Base-by-base conservation (phyloP, 2,329 filamentous ascomycete genomes). In the Leptographium wingfieldii region DNA sequence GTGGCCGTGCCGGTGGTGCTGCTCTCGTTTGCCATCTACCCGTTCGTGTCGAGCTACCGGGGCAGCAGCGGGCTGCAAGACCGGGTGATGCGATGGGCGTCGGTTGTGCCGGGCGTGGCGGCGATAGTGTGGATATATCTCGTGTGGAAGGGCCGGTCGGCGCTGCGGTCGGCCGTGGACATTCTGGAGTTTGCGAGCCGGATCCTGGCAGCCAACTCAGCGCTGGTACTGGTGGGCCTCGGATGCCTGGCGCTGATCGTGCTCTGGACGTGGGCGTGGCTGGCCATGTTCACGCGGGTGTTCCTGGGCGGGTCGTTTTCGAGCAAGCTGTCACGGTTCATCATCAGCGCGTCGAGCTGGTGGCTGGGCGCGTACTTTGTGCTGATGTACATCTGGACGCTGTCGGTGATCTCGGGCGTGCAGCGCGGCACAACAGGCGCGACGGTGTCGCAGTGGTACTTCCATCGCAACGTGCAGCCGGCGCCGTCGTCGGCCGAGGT, bases 401-500 rank as follows among this genome's bases (percentile, higher is more conserved):
- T 96, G 51, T 88, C 88, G 2, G 83, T 97, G 60, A 85, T 95
- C 69, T 87, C 90, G 60, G 91, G 90, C 22, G 82, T 97, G 27
- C 92, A 99, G 71, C 86, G 94, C 61, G 86, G 90, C 27, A 94
- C 92, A 19, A 96, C 92, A 16, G 92, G 91, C 29, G 94, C 94
- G 12, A 96, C 92, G 0, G 92, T 97, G 29, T 95, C 90, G 49
- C 94, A 99, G 72, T 99, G 94, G 94, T 99, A 99, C 73, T 99
- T 97, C 72, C 92, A 97, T 72, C 90, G 94, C 63, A 88, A 95
- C 67, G 84, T 85, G 5, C 81, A 85, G 12, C 90, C 92, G 5
- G 79, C 86, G 10, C 85, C 91, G 2, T 85, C 89, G 0, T 92
- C 90, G 1, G 79, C 81, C 60, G 86, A 92, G 59, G 87, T 97